Base-by-base conservation (phyloP, 257 asterid species). In the Salvia splendens region DNA sequence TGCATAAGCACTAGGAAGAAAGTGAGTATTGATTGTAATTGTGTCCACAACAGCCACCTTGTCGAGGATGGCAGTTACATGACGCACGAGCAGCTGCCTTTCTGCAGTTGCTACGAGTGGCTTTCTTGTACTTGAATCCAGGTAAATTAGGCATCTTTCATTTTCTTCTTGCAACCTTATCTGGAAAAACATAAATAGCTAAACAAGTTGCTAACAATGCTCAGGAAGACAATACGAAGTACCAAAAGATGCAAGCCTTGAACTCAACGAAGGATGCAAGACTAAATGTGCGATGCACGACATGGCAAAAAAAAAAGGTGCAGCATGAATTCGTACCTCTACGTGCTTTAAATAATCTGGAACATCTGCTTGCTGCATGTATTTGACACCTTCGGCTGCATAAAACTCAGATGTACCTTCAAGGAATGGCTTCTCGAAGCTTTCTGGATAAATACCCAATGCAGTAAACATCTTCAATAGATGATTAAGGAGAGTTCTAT, bases 381-480 rank as follows among this genome's bases (percentile, higher is more conserved):
- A 91, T 75, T 84, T 94, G 65, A 83, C 91, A 64, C 99, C 96
- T 82, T 94, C 97, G 40, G 99, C 83, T 65, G 96, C 98, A 82
- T 91, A 94, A 83, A 91, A 94, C 77, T 87, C 96, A 11, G 97
- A 87, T 38, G 99, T 94, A 40, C 87, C 77, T 79, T 91, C 93
- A 60, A 94, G 95, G 82, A 94, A 94, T 66, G 95, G 95, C 82
- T 91, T 91, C 86, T 94, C 99, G 71, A 94, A 94, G 83, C 95
- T 88, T 75, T 91, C 96, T n/a, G 81, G 68, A 74, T 94, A 94
- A 75, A 91, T 94, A 57, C 99, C 99, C 78, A 94, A 77, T 58
- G 96, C 95, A 71, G 96, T 85, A 82, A 94, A 87, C 99, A 91
- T 88, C 99, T 91, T 94, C 88, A 94, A 69, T 65, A 94, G 92